Evolutionary conservation across 2,329 filamentous ascomycete genomes (phyloP), one percentile per base, ranked within the genome.

Genomic region (Sarocladiaceae sp.): DNA sequence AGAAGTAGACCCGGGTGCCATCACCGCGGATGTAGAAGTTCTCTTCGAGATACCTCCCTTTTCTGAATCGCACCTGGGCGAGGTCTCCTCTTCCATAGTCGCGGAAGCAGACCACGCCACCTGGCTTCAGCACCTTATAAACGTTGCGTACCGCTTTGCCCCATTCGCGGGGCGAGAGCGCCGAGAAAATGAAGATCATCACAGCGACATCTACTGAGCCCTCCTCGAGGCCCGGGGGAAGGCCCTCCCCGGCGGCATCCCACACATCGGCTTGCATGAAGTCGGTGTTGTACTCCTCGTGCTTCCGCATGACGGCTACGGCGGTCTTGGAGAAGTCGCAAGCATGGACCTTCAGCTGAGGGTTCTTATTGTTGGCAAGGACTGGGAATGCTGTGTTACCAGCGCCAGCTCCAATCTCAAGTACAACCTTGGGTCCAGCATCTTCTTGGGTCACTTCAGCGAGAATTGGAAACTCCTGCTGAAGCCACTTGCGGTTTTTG

Each of bases 21-120:
- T 99, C 94, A 2, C 94, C 94, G 29, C 94, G 79, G 40, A 97
- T 88, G 67, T 99, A 99, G 63, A 99, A 99, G 65, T 97, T 99
- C 70, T 97, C 94, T 52, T 91, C 89, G 64, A 99, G 79, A 64
- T 93, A 97, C 36, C 94, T 80, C 12, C 90, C 90, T 72, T 96
- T 97, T 73, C 94, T 96, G 75, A 99, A 97, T 54, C 94, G 82
- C 55, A 99, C 94, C 74, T 99, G 94, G 17, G 94, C 93, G 56
- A 99, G 77, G 70, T 99, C 94, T 29, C 94, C 94, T 66, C 92
- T 83, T 53, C 94, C 94, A 72, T 99, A 99, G 71, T 99, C 94
- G 61, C 94, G 84, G 78, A 99, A 97, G 64, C 96, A 82, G 51
- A 99, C 88, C 62, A 89, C 79, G n/a, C 94, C 94, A 56, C 92